phyloP scores from a whole-genome alignment of 805 yeast species.

The Saturnispora gosingensis region DNA sequence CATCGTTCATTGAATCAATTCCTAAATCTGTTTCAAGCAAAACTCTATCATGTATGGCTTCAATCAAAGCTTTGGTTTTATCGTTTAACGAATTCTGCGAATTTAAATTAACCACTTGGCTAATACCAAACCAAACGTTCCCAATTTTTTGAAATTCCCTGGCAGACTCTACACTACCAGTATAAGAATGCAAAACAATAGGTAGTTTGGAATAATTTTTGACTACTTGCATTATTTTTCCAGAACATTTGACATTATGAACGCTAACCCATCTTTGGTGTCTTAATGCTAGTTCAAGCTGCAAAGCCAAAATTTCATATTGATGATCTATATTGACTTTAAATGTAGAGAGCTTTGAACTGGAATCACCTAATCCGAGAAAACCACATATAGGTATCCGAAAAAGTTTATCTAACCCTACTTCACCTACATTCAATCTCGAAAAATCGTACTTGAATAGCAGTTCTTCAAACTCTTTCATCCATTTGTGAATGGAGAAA shows the following conservation, averaged over 20 bases:
- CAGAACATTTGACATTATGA: constrained; percentile 81
- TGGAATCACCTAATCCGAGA: constrained; percentile 26
- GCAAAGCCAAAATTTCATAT: constrained; percentile 36
- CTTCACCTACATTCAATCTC: constrained; percentile 60
- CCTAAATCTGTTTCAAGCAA: constrained; percentile 48
- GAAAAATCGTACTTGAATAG: constrained; percentile 17
- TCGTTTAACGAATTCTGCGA: constrained; percentile 2
- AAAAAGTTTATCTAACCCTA: constrained; percentile 80
- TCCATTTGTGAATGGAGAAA: constrained; percentile 29
- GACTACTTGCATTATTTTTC: constrained; percentile 32
- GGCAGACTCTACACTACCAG: constrained; percentile 72
- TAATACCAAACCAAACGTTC: constrained; percentile 30
- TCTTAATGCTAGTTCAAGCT: constrained; percentile 44
- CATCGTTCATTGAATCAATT: constrained; percentile 18
- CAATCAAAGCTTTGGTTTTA: constrained; percentile 8
- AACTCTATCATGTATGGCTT: constrained; percentile 23
- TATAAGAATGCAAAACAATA: constrained; percentile 73
- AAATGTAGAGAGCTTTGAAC: constrained; percentile 22
- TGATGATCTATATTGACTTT: constrained; percentile 65
- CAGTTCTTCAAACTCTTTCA: constrained; percentile 26
- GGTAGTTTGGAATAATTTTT: constrained; percentile 30
- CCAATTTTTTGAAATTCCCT: constrained; percentile 35
- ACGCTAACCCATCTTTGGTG: constrained; percentile 30
- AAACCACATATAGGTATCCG: constrained; percentile 55
- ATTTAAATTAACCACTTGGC: constrained; percentile 23